phyloP scores from a whole-genome alignment of 2,329 filamentous ascomycete species.

The Talaromyces funiculosus region DNA sequence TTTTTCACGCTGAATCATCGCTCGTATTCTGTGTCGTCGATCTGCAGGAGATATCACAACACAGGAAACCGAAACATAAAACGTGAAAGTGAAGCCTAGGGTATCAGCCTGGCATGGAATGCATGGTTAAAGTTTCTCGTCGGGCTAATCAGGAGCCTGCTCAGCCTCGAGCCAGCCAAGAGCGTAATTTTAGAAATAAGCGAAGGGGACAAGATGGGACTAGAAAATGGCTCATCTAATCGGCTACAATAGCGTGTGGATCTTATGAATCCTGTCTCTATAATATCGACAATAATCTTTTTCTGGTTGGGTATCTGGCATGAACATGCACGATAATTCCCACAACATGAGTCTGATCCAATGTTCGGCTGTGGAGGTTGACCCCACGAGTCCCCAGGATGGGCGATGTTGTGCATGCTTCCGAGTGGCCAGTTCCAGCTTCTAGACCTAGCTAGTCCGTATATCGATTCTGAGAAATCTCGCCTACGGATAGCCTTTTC shows the following conservation, averaged over 20 bases:
- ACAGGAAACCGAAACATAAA: not conserved
- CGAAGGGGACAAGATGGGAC: not conserved
- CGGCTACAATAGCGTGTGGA: no score
- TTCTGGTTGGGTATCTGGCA: not conserved
- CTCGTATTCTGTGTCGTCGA: not conserved
- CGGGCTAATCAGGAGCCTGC: not conserved
- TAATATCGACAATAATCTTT: not conserved
- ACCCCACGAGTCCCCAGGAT: not conserved
- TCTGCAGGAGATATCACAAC: not conserved
- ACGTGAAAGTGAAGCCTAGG: not conserved
- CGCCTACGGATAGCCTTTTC: not conserved
- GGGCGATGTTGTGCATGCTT: not conserved
- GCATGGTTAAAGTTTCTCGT: not conserved
- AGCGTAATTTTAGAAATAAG: not conserved
- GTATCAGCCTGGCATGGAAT: not conserved
- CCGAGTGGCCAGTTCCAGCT: not conserved
- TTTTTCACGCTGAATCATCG: not conserved
- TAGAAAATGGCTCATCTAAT: not conserved
- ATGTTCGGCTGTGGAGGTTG: not conserved
- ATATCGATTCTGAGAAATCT: not conserved
- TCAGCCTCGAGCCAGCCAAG: not conserved
- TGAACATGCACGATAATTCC: not conserved
- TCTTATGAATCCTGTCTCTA: no score
- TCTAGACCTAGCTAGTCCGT: not conserved
- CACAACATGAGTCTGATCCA: not conserved